Evolutionary conservation across 129 eudicot genomes (phyloP), one percentile per base, ranked within the genome.

Genomic region (Sambucus nigra): DNA sequence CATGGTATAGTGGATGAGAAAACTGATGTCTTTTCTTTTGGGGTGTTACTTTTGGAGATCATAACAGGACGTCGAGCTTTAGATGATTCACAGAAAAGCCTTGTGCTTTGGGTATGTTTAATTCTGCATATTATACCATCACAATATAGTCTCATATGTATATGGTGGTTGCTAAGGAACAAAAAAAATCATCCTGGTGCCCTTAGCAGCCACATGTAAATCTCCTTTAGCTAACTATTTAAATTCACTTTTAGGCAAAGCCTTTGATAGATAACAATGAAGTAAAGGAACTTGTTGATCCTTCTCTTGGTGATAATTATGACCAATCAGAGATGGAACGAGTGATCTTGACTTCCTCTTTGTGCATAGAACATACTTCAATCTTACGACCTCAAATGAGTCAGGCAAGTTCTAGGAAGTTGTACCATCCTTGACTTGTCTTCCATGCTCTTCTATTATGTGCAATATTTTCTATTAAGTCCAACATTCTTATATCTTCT

Each of bases 1-100:
- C 88, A 87, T 10, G 96, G 96, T 19, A 76, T 82, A 50, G 92
- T 86, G 24, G 89, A 85, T 63, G 89, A 85, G 66, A 85, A 85
- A 51, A 86, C 76, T 10, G 93, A 86, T 48, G 83, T 81, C 2
- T 86, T 63, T 66, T 71, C 95, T 29, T 86, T 67, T 38, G 95
- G 95, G 14, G 95, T 86, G 57, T 67, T 86, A 42, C 58, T 86
- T 26, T 75, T 86, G 73, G 95, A 86, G 67, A 71, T 86, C 33
- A 69, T 86, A 58, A 75, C 84, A 16, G 84, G 95, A 41, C 79
- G 84, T 8, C 73, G 39, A 73, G 95, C 92, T 54, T 40, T 86
- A 47, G 89, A 86, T 44, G 83, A 79, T 26, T 61, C 86, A 39
- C 71, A 52, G 5, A 70, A 68, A 49, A 86, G 95, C 69, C 80